Evolutionary conservation across 495 filamentous ascomycete genomes (phyloP), one percentile per base, ranked within the genome.

Genomic region (Aspergillus carlsbadensis): DNA sequence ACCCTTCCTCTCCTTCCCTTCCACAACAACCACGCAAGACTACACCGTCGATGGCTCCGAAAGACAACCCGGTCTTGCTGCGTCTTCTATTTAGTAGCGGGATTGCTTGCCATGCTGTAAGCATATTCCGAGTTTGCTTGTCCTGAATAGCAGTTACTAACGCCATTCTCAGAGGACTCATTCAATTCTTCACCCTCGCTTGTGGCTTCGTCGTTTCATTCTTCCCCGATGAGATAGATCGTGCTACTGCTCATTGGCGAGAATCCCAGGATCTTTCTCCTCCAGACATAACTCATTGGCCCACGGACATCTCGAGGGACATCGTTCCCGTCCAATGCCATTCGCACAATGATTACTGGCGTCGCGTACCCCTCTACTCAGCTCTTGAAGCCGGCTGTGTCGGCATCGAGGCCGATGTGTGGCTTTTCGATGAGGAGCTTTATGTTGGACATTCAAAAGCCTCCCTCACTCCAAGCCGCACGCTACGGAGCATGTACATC

Each of bases 281-380:
- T 75, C 5, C 76, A 70, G 60, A 65, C 5, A 69, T 83, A 26
- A 70, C 78, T 5, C 81, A 78, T 63, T 93, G 90, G 69, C 88
- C 89, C 0, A 90, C 89, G 0, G 86, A 91, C 70, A 86, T 90
- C 61, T 85, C 89, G 5, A 79, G 83, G 10, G 88, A 87, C 58
- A 82, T 93, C 36, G 53, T 76, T 0, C 89, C 90, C 0, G 81
- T 88, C 40, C 78, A 74, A 5, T 91, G 87, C 57, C 67, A 76
- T 68, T 93, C 89, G 0, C 92, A 96, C 70, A 96, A 96, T 65
- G 92, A 96, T 73, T 96, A 96, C 71, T 96, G 79, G 79, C 87
- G 91, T 6, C 79, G 77, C 10, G 80, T 90, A 3, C 92, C 92
- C 0, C 72, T 90, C 0, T 87, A 75, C 65, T 84, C 82, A 3